Evolutionary conservation across 305 asterid species (phyloP).

Genomic region (Solanum aculeatissimum): DNA sequence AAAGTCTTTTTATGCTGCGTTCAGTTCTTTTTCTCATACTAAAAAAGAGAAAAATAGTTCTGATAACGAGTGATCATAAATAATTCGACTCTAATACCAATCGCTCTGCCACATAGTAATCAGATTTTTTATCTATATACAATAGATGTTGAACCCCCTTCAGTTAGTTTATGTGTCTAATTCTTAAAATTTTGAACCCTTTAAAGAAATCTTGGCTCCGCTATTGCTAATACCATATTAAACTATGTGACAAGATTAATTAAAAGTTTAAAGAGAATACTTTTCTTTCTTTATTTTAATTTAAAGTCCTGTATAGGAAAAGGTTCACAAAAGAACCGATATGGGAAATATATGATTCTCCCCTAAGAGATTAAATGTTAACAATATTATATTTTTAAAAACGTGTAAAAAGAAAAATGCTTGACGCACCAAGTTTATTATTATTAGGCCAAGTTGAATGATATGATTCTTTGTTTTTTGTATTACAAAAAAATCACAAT

Average conservation of each 20-base stretch:
- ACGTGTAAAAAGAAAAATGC: not conserved
- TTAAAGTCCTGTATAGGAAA: not conserved
- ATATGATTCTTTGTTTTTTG: not conserved
- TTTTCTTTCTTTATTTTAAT: no score
- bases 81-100: no score
- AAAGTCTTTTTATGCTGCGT: not conserved
- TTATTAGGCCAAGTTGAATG: not conserved
- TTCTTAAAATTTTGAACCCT: no score
- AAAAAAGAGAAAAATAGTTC: not conserved
- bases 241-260: no score
- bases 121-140: no score
- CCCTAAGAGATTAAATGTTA: not conserved
- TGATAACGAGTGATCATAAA: no score
- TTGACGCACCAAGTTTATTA: not conserved
- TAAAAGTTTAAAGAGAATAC: no score
- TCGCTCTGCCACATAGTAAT: no score
- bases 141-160: no score
- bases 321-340: not conserved
- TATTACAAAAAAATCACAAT: not conserved
- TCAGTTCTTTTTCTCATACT: not conserved
- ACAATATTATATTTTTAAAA: not conserved
- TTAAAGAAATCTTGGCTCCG: no score
- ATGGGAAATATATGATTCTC: not conserved
- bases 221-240: no score
- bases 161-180: no score